Base-by-base conservation (phyloP, 2,329 filamentous ascomycete genomes). In the Fusarium sp. region DNA sequence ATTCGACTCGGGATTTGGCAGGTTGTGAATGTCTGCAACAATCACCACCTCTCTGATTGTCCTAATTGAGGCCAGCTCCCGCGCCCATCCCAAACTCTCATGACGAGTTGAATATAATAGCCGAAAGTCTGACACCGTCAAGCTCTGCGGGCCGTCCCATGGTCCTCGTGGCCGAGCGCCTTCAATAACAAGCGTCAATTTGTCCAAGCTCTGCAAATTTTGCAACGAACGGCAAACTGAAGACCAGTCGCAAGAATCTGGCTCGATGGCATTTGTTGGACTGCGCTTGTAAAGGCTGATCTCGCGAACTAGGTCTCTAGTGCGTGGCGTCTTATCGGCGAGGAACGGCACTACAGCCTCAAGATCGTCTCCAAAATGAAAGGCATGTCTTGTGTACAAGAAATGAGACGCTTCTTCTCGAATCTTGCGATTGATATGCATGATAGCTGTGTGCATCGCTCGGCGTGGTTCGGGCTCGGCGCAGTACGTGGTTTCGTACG, bases 321-420 rank as follows among this genome's bases (percentile, higher is more conserved):
- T 84, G 20, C 76, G 71, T 2, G 83, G 81, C 4, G 85, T 87
- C 34, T 89, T 82, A 74, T 90, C 87, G 32, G 81, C 79, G 41
- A 91, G 80, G 74, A 91, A 91, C 0, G 88, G 87, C 2, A 85
- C 82, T 8, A 88, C 82, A 18, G 88, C 87, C 77, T 91, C 88
- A 68, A 91, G 81, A 77, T 88, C 83, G 49, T 83, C 82, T 65
- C 85, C 85, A 75, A 91, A 91, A 72, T 86, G 84, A 76, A 91
- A 90, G 1, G 80, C 80, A 74, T 89, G 86, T 58, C 76, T 80
- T 10, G 80, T 81, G 77, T 91, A 91, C 6, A 91, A 79, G 18
- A 87, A 75, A 61, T 85, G 82, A 6, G 84, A 79, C n/a, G 86
- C 84, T 75, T 91, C 88, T 62, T 82, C 79, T 75, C 90, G 82